phyloP scores from a whole-genome alignment of 306 rosid genomes.

The Prunus dulcis region DNA sequence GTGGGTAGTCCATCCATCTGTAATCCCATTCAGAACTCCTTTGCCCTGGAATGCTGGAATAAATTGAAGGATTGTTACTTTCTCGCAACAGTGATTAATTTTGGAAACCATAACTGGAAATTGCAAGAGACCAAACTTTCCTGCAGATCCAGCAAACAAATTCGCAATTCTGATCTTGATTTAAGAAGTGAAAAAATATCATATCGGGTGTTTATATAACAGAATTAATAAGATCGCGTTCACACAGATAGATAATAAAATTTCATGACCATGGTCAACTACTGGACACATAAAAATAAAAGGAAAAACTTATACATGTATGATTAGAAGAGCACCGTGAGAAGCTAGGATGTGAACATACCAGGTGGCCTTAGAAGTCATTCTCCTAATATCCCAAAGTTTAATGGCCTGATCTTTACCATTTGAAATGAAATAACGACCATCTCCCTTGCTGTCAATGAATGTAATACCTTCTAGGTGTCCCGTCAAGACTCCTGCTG shows the following conservation, averaged over 20 bases:
- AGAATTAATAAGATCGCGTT: not conserved
- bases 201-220: not conserved
- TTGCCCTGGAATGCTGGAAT: slow-evolving; percentile 40
- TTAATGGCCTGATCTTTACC: slow-evolving; percentile 93
- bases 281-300: not conserved
- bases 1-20: slow-evolving; percentile 88
- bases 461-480: slow-evolving; percentile 85
- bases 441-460: slow-evolving; percentile 88
- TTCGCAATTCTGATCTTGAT: not conserved
- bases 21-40: slow-evolving; percentile 74
- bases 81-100: not conserved
- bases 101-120: not conserved
- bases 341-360: slow-evolving; percentile 27
- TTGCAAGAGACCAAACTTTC: not conserved
- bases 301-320: not conserved
- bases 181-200: not conserved
- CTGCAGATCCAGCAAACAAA: not conserved
- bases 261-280: not conserved
- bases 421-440: slow-evolving; percentile 84
- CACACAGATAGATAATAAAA: not conserved
- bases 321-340: not conserved
- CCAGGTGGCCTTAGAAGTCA: slow-evolving; percentile 58
- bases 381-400: slow-evolving; percentile 91
- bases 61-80: not conserved
- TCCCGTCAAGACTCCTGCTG: slow-evolving; percentile 81